Evolutionary conservation across 345 rosid species (phyloP).

Genomic region (Ailanthus altissimus): DNA sequence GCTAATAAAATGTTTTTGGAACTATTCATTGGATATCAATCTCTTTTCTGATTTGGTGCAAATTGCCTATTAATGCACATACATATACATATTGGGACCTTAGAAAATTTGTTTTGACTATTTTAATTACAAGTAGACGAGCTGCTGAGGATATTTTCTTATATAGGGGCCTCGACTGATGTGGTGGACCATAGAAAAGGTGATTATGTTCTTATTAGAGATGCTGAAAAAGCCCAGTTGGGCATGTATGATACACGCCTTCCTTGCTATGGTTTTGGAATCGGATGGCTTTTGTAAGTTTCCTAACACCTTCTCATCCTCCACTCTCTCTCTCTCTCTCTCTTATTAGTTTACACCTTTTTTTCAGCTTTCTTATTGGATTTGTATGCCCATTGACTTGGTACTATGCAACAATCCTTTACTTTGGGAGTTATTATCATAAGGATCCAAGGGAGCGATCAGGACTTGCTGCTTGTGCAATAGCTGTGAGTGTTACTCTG

Average conservation of each 20-base stretch:
- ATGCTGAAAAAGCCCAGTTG: conserved; percentile 49
- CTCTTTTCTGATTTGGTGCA: background rate
- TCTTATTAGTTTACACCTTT: conserved; percentile 17
- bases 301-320: background rate
- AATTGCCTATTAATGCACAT: background rate
- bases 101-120: background rate
- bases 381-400: conserved; percentile 74
- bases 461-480: conserved; percentile 92
- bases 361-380: conserved; percentile 73
- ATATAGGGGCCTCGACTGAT: conserved; percentile 39
- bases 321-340: conserved; percentile 11
- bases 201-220: conserved; percentile 49
- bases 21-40: background rate
- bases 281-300: conserved; percentile 94
- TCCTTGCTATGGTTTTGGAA: conserved; percentile 93
- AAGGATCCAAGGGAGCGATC: conserved; percentile 95
- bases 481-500: conserved; percentile 66
- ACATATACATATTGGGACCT: background rate
- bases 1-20: background rate
- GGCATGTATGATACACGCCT: conserved; percentile 82
- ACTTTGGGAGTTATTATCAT: conserved; percentile 76
- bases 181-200: conserved; percentile 45
- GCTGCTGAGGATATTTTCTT: conserved; percentile 21
- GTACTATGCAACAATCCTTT: conserved; percentile 78
- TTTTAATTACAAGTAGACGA: conserved; percentile 12